Base-by-base conservation (phyloP, 768 basidiomycete genomes). In the Auricularia sp. region DNA sequence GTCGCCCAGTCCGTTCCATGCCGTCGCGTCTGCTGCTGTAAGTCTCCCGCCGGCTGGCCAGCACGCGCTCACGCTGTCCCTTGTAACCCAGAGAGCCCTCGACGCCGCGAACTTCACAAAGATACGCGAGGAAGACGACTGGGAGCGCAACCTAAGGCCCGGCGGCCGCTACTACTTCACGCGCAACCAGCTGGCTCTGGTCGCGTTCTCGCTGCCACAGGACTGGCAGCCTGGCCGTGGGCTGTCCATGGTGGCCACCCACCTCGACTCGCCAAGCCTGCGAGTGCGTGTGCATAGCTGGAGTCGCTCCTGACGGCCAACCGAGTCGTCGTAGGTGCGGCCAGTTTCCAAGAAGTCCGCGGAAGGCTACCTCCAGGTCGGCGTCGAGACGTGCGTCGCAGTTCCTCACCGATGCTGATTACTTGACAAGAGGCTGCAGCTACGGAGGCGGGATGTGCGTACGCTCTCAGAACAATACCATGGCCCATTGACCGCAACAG, bases 1-100 rank as follows among this genome's bases (percentile, higher is more conserved):
- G 2, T 92, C 91, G 0, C 97, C 97, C 0, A 98, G 95, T 0
- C 95, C 97, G 0, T 98, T 93, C 74, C 97, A 99, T 71, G 97
- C 94, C 0, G 87, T 97, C 1, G 77, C 82, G 64, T 86, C 89
- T 61, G 88, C 90, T 3, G 77, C 79, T 35, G 58, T 74, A 24
- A 79, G 85, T 33, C 18, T 5, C 21, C 34, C 14, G 24, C 16
- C 34, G 7, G 8, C 8, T 35, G 8, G 0, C 29, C 6, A 29
- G 33, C 24, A 14, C 56, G 11, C 24, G 47, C 18, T 21, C 47
- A 34, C 56, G 3, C 24, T 59, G 29, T 0, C 21, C 14, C 10
- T 59, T 14, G 24, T 33, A 1, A 8, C 11, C 18, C 24, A 59
- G 56, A 11, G 14, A 10, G 7, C 56, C 24, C 18, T 65, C 18